Evolutionary conservation across 2,329 filamentous ascomycete species (phyloP), one percentile per base, ranked within the genome.

Genomic region (Truncatella angustata): DNA sequence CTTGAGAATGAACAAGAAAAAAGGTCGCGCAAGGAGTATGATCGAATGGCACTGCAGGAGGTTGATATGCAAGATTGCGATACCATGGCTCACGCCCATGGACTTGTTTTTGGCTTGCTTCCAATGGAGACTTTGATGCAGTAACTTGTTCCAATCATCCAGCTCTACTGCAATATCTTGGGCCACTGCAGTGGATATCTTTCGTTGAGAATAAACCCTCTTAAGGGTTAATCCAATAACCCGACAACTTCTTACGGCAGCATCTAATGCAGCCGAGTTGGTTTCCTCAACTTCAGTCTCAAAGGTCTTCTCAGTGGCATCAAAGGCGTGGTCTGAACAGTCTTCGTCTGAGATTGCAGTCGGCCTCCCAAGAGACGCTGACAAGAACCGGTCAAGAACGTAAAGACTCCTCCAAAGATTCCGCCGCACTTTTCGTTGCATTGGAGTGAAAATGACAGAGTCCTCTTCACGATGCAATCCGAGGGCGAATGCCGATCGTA

Each of bases 361-460:
- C 0, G 85, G 85, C 9, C 83, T 76, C 4, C 85, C 85, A 2
- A 88, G 69, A 2, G 81, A 82, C 21, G 81, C 79, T 1, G 84
- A 79, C 1, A 87, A 70, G 48, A 87, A 82, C 14, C 81, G 75
- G 60, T 88, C 85, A 6, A 88, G 73, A 12, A 88, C 72, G 53
- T 85, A 87, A 0, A 88, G 66, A 10, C 81, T 84, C 51, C 79
- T 78, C 85, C 84, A 88, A 3, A 87, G 65, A 45, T 82, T 86
- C 24, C 77, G 76, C 30, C 83, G 73, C 7, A 77, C 64, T 7
- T 61, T 65, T 56, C 78, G 71, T 47, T 82, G 73, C 10, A 74
- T 68, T 1, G 62, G 60, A 6, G 66, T 66, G 60, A 84, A 85
- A 14, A 83, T 74, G 11, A 73, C 66, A 68, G 81, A 76, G 3